Evolutionary conservation across 768 basidiomycete species (phyloP).

Genomic region (Russula ochroleuca): DNA sequence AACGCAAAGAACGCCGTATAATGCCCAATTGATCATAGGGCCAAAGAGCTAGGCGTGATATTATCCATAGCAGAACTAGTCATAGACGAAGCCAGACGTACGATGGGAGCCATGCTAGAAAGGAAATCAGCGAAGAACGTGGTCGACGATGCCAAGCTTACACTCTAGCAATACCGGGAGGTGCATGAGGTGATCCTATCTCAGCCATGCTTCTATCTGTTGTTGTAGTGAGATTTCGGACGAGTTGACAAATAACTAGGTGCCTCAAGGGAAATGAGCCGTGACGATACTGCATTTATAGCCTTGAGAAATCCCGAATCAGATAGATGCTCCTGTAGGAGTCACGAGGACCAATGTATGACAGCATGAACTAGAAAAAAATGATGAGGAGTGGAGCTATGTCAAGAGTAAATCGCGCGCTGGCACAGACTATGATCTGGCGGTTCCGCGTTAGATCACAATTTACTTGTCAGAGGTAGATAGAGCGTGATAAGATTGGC

Average conservation of each 20-base stretch:
- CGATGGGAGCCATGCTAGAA: conserved; percentile 14
- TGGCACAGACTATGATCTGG: background rate
- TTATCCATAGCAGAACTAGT: background rate
- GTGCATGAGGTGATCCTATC: background rate
- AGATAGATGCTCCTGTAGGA: background rate
- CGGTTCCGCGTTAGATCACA: background rate
- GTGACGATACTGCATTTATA: background rate
- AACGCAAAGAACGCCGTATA: conserved; percentile 12
- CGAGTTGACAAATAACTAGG: background rate
- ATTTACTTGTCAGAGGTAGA: too few species aligned
- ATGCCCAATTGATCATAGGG: conserved; percentile 10
- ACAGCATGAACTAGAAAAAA: background rate
- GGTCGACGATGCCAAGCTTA: background rate
- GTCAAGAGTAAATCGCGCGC: background rate
- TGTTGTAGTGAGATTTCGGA: background rate
- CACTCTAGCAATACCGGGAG: conserved; percentile 1
- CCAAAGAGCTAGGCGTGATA: conserved; percentile 5
- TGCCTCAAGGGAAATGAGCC: background rate
- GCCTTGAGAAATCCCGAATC: background rate
- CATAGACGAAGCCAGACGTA: background rate
- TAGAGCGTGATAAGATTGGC: background rate
- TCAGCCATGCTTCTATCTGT: background rate
- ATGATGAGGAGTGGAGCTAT: background rate
- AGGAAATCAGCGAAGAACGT: background rate
- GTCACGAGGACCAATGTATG: background rate